Conservation (phyloP, 768 basidiomycete genomes). For the Leccinum boreale region DNA sequence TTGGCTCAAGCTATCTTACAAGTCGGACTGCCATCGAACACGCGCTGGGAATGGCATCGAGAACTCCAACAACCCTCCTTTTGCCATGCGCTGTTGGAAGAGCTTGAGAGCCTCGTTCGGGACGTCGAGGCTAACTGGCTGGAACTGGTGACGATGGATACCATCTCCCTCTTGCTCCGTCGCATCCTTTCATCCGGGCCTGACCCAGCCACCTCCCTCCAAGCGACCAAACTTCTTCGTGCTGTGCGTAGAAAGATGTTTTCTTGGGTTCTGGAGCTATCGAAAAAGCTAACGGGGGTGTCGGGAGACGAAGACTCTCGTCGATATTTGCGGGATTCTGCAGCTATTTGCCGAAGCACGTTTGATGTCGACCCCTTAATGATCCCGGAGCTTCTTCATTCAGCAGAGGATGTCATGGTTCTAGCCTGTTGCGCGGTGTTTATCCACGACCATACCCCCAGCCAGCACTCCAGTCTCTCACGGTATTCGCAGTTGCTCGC, state of each 20-base stretch:
- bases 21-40: conserved; percentile 29
- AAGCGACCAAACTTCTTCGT: conserved; percentile 28
- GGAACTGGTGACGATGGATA: conserved; percentile 30
- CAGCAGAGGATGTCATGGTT: conserved; percentile 21
- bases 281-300: conserved; percentile 16
- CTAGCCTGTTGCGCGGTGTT: conserved; percentile 2
- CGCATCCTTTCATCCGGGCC: conserved; percentile 35
- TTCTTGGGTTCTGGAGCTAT: conserved; percentile 37
- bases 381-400: conserved; percentile 13
- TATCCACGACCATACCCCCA: no score
- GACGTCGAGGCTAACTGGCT: conserved; percentile 43
- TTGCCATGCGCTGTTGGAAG: conserved; percentile 33
- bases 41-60: conserved; percentile 37
- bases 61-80: conserved; percentile 34
- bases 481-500: no score
- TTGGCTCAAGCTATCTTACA: conserved; percentile 45
- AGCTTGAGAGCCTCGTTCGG: conserved; percentile 34
- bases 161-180: conserved; percentile 31
- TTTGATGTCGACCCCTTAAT: conserved; percentile 25
- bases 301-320: conserved; percentile 15
- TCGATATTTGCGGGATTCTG: conserved; percentile 33
- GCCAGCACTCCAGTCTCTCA: no score
- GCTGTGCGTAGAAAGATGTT: conserved; percentile 31
- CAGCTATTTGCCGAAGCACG: conserved; percentile 36
- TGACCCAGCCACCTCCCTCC: conserved; percentile 7